A percentile compares a stretch with the other conserved stretches of the same genome.
These are phyloP conservation scores for Cryptococcus sp. DNA, from an alignment of 1,284 basidiomycete genomes.

Conservation along the genomic window DNA sequence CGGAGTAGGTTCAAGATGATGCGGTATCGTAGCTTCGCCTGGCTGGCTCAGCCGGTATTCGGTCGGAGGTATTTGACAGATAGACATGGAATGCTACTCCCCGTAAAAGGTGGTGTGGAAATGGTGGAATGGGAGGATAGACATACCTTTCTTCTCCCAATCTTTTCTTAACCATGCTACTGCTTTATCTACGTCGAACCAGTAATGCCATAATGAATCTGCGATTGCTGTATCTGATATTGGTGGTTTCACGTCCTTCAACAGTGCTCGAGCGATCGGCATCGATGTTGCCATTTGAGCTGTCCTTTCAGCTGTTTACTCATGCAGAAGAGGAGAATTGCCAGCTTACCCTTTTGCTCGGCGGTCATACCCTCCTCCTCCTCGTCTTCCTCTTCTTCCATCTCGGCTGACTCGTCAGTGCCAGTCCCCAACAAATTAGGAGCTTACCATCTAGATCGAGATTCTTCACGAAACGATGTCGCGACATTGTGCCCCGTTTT, in stretches of 20 bases:
- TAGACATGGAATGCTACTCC: neutral
- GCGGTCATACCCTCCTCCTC: conserved; percentile 38
- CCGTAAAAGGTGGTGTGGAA: neutral
- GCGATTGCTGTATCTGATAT: conserved; percentile 71
- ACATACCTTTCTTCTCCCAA: conserved; percentile 73
- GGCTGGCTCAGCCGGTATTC: conserved; percentile 26
- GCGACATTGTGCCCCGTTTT: conserved; percentile 62
- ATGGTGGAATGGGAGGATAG: conserved; percentile 4
- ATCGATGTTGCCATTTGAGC: conserved; percentile 69
- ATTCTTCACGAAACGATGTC: conserved; percentile 86
- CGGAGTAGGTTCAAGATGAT: conserved; percentile 32
- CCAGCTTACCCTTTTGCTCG: conserved; percentile 50
- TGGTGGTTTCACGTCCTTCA: conserved; percentile 67
- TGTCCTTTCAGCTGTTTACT: conserved; percentile 36
- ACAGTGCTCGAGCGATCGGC: conserved; percentile 60
- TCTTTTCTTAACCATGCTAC: conserved; percentile 62
- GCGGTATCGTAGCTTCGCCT: conserved; percentile 29
- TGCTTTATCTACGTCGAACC: conserved; percentile 78
- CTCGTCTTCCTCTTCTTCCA: conserved; percentile 47
- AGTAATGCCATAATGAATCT: conserved; percentile 80
- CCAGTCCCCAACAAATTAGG: neutral
- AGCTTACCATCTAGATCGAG: conserved; percentile 74
- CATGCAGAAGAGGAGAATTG: conserved; percentile 49
- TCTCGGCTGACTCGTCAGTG: conserved; percentile 42
- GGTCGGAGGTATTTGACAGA: neutral